Percentiles rank a stretch among this genome's conserved stretches.
Conservation (phyloP, 768 basidiomycete species). For the Naganishia friedmannii region DNA sequence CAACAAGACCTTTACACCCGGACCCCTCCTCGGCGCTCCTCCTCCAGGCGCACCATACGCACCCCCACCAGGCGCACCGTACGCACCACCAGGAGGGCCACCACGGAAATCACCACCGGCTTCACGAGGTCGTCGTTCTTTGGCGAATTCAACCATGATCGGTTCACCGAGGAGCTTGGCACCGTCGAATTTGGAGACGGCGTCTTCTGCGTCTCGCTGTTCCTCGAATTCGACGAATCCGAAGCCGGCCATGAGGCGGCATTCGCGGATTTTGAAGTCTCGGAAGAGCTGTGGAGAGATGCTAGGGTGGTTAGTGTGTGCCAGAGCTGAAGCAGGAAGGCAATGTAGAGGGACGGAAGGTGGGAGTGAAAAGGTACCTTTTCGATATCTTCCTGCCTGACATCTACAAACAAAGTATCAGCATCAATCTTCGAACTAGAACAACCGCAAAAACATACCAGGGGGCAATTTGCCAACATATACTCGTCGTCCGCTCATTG, state of each 20-base stretch:
- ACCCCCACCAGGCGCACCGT: slow-evolving; percentile 36
- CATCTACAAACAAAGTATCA: slow-evolving; percentile 32
- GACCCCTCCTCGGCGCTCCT: slow-evolving; percentile 30
- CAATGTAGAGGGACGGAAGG: neutral
- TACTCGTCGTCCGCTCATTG: slow-evolving; percentile 36
- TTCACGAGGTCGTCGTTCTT: slow-evolving; percentile 63
- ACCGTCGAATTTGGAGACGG: slow-evolving; percentile 57
- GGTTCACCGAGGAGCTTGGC: slow-evolving; percentile 11
- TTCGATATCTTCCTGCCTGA: slow-evolving; percentile 49
- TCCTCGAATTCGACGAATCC: slow-evolving; percentile 96
- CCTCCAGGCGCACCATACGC: slow-evolving; percentile 35
- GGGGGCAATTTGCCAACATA: slow-evolving; percentile 46
- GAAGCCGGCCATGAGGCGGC: slow-evolving; percentile 93
- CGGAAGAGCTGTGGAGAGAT: slow-evolving; percentile 60
- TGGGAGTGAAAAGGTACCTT: slow-evolving; percentile 41
- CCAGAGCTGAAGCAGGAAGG: neutral
- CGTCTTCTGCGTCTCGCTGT: slow-evolving; percentile 89
- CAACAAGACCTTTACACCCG: slow-evolving; percentile 67
- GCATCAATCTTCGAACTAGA: neutral
- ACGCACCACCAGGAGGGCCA: slow-evolving; percentile 45
- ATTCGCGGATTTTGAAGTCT: slow-evolving; percentile 79
- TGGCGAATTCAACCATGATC: slow-evolving; percentile 93
- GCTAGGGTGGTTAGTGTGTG: neutral
- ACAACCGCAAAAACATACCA: slow-evolving; percentile 32
- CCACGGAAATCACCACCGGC: slow-evolving; percentile 68